These are phyloP conservation scores for Kalanchoe fedtschenkoi DNA, from an alignment of 164 flowering plant genomes.

Conservation along the genomic window DNA sequence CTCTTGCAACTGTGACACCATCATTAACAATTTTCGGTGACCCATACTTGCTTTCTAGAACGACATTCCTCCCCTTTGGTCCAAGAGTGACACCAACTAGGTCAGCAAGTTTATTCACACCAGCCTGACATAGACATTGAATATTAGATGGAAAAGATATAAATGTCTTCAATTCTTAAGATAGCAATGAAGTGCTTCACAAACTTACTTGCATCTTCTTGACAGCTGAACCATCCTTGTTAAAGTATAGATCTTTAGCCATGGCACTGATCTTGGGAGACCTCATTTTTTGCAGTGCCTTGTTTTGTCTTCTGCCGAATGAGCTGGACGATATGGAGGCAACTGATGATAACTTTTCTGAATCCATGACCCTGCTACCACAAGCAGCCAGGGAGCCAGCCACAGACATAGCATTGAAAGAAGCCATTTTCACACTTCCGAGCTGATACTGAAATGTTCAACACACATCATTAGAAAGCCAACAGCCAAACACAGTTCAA, in stretches of 20 bases:
- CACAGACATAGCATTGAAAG: conserved; percentile 51
- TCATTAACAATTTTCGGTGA: conserved; percentile 96
- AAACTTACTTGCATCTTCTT: conserved; percentile 74
- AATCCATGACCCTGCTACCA: conserved; percentile 23
- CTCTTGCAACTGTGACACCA: conserved; percentile 97
- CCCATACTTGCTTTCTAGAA: conserved; percentile 95
- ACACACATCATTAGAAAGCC: not conserved
- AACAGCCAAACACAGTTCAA: not conserved
- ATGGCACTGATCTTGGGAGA: conserved; percentile 46
- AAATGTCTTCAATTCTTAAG: not conserved
- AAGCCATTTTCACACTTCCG: conserved; percentile 43
- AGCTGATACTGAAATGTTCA: not conserved
- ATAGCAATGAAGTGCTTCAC: not conserved
- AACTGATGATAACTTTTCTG: conserved; percentile 45
- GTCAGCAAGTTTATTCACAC: conserved; percentile 98
- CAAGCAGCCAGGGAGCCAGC: conserved; percentile 54
- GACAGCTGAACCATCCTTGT: conserved; percentile 86
- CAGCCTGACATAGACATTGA: conserved; percentile 29
- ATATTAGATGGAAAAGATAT: not conserved
- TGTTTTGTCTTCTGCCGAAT: conserved; percentile 30
- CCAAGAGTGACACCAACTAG: conserved; percentile 97
- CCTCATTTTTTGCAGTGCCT: conserved; percentile 23
- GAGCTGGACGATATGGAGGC: conserved; percentile 49
- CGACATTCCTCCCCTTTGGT: conserved; percentile 96
- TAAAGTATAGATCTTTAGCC: conserved; percentile 90